Evolutionary conservation across 129 eudicot species (phyloP), one percentile per base, ranked within the genome.

Genomic region (Chrysanthemum makinoi): DNA sequence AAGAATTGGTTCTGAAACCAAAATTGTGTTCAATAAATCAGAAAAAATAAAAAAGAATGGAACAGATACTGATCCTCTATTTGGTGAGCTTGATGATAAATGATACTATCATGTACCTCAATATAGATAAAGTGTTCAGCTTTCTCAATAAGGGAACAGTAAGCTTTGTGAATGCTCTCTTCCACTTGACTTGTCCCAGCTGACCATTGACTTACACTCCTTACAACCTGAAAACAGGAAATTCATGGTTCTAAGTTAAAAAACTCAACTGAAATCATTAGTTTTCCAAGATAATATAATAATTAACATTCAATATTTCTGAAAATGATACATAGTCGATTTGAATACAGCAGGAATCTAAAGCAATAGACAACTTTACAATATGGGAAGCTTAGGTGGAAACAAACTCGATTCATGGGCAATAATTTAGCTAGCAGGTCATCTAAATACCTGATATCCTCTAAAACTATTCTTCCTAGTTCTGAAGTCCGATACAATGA

Each of bases 161-260:
- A 94, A 76, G 98, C 87, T 65, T 71, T 90, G 84, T 94, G 98
- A 70, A 94, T 87, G 75, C 98, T 94, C 70, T 89, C 93, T 81
- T 94, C 98, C 71, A 86, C 89, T 86, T 94, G 98, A 77, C 98
- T 87, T 46, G 98, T 94, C 43, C 98, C 98, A 72, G 97, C 98
- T 53, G 98, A 94, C 98, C 98, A 94, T 57, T 89, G 98, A 73
- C 96, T 89, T 75, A 89, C 98, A 73, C 98, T 94, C 77, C 98
- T 83, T 55, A 94, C 70, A 56, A 94, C 84, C 97, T 94, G 86
- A 64, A 72, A 35, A 15, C 79, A 72, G 16, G 62, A 70, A 59
- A 48, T 22, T 26, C 62, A 10, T 16, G 69, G 74, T 66, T 35
- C 39, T 48, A 47, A 53, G 26, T 63, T 6, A 35, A 22, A 69